These are phyloP conservation scores for Saturnispora dispora DNA, from an alignment of 805 yeast genomes.

Conservation along the genomic window DNA sequence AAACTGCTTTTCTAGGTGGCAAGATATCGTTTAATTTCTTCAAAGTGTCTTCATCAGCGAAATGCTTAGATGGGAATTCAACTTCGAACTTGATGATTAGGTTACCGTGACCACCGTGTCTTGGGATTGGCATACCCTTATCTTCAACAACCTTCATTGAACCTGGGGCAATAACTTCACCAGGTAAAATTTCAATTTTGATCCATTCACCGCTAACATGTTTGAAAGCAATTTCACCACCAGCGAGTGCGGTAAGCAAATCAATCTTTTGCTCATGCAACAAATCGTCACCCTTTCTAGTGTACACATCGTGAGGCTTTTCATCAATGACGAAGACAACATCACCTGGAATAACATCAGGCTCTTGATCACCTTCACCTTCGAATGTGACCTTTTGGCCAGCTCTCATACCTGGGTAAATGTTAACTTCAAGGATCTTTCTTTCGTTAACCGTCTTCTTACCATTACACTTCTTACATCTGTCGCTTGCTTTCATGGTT, in stretches of 20 bases:
- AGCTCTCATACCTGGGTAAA: conserved; percentile 94
- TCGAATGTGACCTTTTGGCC: conserved; percentile 85
- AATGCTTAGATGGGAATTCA: conserved; percentile 75
- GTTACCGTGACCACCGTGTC: conserved; percentile 84
- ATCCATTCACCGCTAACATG: conserved; percentile 90
- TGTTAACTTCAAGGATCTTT: conserved; percentile 87
- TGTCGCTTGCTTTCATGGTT: conserved; percentile 74
- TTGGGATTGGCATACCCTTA: conserved; percentile 96
- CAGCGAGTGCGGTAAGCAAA: conserved; percentile 89
- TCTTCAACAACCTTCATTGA: conserved; percentile 70
- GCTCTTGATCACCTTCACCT: conserved; percentile 98
- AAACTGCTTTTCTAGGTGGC: conserved; percentile 60
- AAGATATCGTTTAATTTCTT: conserved; percentile 63
- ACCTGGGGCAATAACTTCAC: conserved; percentile 89
- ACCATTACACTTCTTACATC: conserved; percentile 83
- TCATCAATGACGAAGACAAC: conserved; percentile 87
- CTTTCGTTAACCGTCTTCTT: conserved; percentile 80
- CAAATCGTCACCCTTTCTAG: conserved; percentile 85
- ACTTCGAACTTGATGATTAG: conserved; percentile 77
- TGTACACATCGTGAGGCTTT: conserved; percentile 74
- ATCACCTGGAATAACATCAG: conserved; percentile 92
- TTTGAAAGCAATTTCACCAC: conserved; percentile 83
- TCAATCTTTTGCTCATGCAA: conserved; percentile 81
- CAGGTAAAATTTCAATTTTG: conserved; percentile 75
- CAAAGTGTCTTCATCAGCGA: conserved; percentile 67